A percentile compares a stretch with the other conserved stretches of the same genome.
Conservation (phyloP, 306 rosid species). For the Quercus variabilis region DNA sequence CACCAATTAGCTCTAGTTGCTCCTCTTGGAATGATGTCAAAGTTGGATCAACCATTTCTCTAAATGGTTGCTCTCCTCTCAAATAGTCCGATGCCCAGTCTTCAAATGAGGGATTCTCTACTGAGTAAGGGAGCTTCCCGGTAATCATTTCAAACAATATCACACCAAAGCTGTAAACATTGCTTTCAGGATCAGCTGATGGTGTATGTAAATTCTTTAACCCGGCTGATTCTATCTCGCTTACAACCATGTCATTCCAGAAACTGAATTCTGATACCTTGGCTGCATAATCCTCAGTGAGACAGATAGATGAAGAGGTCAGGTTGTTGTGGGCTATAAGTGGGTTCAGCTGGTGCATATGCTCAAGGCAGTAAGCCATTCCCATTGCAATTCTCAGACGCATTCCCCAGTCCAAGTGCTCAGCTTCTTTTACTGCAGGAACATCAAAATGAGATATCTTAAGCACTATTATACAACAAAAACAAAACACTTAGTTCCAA, state of each 20-base stretch:
- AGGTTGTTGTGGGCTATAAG: slow-evolving; percentile 61
- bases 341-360: slow-evolving; percentile 70
- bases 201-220: slow-evolving; percentile 26
- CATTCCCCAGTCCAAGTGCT: slow-evolving; percentile 92
- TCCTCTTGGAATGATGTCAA: slow-evolving; percentile 56
- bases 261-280: slow-evolving; percentile 65
- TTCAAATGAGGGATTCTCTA: slow-evolving; percentile 41
- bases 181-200: slow-evolving; percentile 43
- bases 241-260: slow-evolving; percentile 45
- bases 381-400: slow-evolving; percentile 81
- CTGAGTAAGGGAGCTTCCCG: slow-evolving; percentile 68
- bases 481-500: too few relatives aligned
- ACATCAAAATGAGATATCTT: slow-evolving; percentile 18
- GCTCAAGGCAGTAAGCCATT: slow-evolving; percentile 75
- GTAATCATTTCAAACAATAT: slow-evolving; percentile 77
- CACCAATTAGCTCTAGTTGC: slow-evolving; percentile 53
- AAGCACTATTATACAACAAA: neutral
- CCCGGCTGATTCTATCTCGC: slow-evolving; percentile 25
- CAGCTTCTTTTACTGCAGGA: slow-evolving; percentile 81
- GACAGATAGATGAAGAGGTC: slow-evolving; percentile 55
- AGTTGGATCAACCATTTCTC: slow-evolving; percentile 69
- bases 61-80: slow-evolving; percentile 39
- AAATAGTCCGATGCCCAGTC: slow-evolving; percentile 71
- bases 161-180: slow-evolving; percentile 79
- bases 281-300: slow-evolving; percentile 82